Evolutionary conservation across 2,329 filamentous ascomycete genomes (phyloP), one percentile per base, ranked within the genome.

Genomic region (Ophiobolus disseminans): DNA sequence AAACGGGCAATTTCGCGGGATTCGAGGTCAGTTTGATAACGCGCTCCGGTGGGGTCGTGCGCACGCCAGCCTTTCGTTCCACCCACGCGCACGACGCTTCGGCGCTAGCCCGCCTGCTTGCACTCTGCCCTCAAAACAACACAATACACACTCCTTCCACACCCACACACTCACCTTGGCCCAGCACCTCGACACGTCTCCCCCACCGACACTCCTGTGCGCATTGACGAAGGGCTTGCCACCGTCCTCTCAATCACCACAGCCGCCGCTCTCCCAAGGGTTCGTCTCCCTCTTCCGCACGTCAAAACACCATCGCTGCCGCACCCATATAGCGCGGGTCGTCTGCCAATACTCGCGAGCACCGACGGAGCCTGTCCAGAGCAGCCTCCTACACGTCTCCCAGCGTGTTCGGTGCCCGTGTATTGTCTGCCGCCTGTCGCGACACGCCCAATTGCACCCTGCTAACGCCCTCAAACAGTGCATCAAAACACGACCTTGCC

Each of bases 401-500:
- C 44, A 41, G 49, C 51, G 53, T 57, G 51, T 44, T 50, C 43
- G 51, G 54, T 60, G 55, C 58, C 54, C 60, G 45, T 45, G 53
- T 57, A 51, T 47, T 63, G 66, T 55, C 32, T 52, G 47, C 40
- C 55, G 48, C 55, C 53, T n/a, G 42, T 31, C 40, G 47, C 40
- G 42, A 51, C 51, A 51, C 43, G 48, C 46, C 55, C 49, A 30
- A 32, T 30, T 26, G 52, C 31, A 52, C 52, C 48, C 40, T 55
- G 62, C 70, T 73, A 57, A 73, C 61, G 20, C 35, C 35, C 23
- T 45, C 48, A 54, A 53, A 60, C 55, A 72, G 68, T 72, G 59
- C 63, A 72, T 69, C 66, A 70, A 63, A 74, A 73, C 68, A 70
- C 66, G 51, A 58, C 60, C 52, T 38, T 59, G 62, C 54, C 58